Evolutionary conservation across 345 rosid species (phyloP), one percentile per base, ranked within the genome.

Genomic region (Microthlaspi erraticum): DNA sequence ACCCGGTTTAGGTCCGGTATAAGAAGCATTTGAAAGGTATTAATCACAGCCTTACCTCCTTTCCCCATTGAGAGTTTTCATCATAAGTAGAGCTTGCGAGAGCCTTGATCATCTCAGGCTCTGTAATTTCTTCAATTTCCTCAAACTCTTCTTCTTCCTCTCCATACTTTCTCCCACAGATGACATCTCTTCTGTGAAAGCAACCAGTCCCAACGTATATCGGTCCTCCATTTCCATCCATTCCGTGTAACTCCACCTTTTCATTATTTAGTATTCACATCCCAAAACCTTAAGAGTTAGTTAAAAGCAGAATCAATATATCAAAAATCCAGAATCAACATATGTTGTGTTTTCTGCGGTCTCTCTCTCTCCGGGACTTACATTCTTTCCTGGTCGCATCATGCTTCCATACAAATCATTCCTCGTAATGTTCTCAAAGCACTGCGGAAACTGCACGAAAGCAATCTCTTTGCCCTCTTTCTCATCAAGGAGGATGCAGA

Each of bases 401-500:
- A 55, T n/a, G 42, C 49, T 39, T 50, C 72, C 76, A 6, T 77
- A 92, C 18, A 83, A 5, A 7, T 90, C 98, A 64, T 89, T 88
- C 74, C 68, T 72, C 5, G 93, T 81, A 44, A 80, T 2, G 36
- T 92, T 89, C 7, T 68, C 81, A 39, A 56, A 92, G 19, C 3
- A 56, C 66, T 90, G 92, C 0, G 91, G 87, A 60, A 78, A 85
- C 79, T 90, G 96, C 57, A 90, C 91, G 55, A 79, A 90, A 42
- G 88, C 96, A 46, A 85, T 80, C 63, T 85, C 86, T 33, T 72
- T 67, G 10, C 95, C 86, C 26, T 82, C 69, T 39, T 83, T 62
- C 68, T 87, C 95, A 69, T 90, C 96, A 83, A 88, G 74, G 74
- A 92, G 88, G 79, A 92, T 86, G 82, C 93, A 92, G n/a, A 89